phyloP scores from a whole-genome alignment of 495 filamentous ascomycete species.

The Sabuloglossum arenarium region DNA sequence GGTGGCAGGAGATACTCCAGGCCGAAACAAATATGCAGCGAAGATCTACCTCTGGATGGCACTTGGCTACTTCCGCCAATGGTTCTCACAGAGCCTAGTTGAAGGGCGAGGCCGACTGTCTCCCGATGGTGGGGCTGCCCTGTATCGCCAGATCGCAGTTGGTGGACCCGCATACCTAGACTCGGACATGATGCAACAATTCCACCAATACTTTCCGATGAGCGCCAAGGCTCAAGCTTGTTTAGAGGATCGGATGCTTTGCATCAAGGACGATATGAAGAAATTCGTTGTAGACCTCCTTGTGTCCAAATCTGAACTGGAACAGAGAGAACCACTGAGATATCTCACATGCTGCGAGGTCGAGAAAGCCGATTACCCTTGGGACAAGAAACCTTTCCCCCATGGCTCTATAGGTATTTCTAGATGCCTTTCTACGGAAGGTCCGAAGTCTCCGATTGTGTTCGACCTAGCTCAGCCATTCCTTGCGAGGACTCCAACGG shows the following conservation, averaged over 20 bases:
- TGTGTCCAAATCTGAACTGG: slow-evolving; percentile 7
- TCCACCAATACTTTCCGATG: slow-evolving; percentile 12
- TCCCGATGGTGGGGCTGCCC: slow-evolving; percentile 15
- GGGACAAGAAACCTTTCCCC: neutral
- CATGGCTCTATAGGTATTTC: too few relatives aligned
- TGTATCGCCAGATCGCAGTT: slow-evolving; percentile 16
- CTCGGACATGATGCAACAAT: slow-evolving; percentile 4
- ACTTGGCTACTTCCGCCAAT: slow-evolving; percentile 15
- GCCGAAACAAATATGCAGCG: slow-evolving; percentile 9
- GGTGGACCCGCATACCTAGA: slow-evolving; percentile 11
- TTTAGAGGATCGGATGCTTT: neutral
- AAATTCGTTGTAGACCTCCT: slow-evolving; percentile 11
- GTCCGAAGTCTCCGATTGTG: too few relatives aligned
- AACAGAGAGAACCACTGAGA: slow-evolving; percentile 8
- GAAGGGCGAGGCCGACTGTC: slow-evolving; percentile 9
- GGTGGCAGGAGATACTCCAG: neutral
- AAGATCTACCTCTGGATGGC: slow-evolving; percentile 19
- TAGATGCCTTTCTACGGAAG: too few relatives aligned
- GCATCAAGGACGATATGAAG: slow-evolving; percentile 5
- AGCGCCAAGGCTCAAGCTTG: neutral
- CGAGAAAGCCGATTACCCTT: slow-evolving; percentile 11
- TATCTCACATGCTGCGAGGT: slow-evolving; percentile 20
- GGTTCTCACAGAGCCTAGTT: slow-evolving; percentile 8
- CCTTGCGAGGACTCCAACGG: too few relatives aligned
- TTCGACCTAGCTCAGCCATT: too few relatives aligned